Base-by-base conservation (phyloP, 768 basidiomycete genomes). In the Chalciporus pseudorubinellus region DNA sequence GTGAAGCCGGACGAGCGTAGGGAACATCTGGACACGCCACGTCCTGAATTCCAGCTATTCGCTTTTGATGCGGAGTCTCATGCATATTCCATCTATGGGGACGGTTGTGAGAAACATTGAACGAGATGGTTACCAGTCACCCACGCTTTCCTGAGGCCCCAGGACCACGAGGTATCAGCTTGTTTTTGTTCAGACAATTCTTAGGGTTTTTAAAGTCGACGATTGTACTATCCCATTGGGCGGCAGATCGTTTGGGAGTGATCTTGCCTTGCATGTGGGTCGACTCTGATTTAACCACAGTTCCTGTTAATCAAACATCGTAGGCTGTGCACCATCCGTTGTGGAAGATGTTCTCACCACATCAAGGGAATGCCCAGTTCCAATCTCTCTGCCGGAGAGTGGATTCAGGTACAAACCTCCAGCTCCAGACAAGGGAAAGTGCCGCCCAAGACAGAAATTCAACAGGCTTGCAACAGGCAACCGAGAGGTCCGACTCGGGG, bases 31-130 rank as follows among this genome's bases (percentile, higher is more conserved):
- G 52, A 55, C 24, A 51, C 62, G 20, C 57, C 61, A 20, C 46
- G 52, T 11, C 60, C 60, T 16, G 62, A 61, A 44, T 65, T n/a
- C n/a, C n/a, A 62, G 60, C 43, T 65, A 28, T 39, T 60, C 29
- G 56, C 54, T 8, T 53, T 51, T 31, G 64, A 65, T 26, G 60
- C 58, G 6, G 60, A 62, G 44, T 46, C 45, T 41, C 56, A 65
- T 33, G 56, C 62, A 20, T 59, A 57, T 39, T 47, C 50, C 2
- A 56, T 43, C 0, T 59, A 51, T 39, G 58, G 43, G n/a, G 50
- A 39, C 9, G n/a, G 39, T 53, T 19, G 49, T 47, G 16, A 51
- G 28, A 41, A 40, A 46, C 28, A 57, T 65, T 16, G 22, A 18
- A 48, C 41, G 52, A 33, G 48, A 60, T 2, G 63, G 63, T 1